Evolutionary conservation across 208 protist species (phyloP).

Genomic region (Vickermania ingenoplastis): DNA sequence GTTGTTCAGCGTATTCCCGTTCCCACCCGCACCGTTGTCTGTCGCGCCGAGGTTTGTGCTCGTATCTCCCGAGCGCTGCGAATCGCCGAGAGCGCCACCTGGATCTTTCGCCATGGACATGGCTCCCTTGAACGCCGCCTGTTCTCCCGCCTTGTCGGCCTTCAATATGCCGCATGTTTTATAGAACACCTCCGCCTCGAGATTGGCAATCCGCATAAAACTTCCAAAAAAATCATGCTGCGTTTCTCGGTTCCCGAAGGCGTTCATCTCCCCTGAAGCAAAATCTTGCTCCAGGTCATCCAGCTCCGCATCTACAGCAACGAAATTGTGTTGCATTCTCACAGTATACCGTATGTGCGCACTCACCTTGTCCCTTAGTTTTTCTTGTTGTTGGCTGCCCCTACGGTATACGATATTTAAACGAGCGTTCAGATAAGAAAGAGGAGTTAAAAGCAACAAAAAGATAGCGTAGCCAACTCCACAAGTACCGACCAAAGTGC

Average conservation of each 20-base stretch:
- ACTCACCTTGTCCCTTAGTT: too few relatives aligned
- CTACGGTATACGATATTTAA: background rate
- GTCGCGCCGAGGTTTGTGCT: background rate
- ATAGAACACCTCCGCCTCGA: constrained; percentile 84
- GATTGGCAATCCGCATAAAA: constrained; percentile 41
- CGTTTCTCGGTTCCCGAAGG: constrained; percentile 72
- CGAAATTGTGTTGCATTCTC: constrained; percentile 57
- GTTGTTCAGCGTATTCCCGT: constrained; percentile 1
- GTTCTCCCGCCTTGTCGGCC: constrained; percentile 16
- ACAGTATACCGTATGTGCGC: too few relatives aligned
- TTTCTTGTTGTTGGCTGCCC: background rate
- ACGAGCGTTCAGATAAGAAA: background rate
- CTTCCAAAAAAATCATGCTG: constrained; percentile 11
- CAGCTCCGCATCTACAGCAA: constrained; percentile 67
- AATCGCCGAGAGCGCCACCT: background rate
- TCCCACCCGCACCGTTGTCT: background rate
- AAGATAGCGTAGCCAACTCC: too few relatives aligned
- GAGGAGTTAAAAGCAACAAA: background rate
- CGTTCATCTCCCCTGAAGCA: constrained; percentile 72
- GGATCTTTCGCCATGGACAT: background rate
- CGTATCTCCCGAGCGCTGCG: background rate
- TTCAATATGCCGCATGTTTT: constrained; percentile 65
- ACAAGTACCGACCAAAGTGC: too few relatives aligned
- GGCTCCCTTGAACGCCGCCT: background rate
- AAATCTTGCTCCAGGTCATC: constrained; percentile 79